These are phyloP conservation scores for Tieghemiomyces parasiticus DNA, from an alignment of 192 early-diverging fungal genomes.

Conservation along the genomic window DNA sequence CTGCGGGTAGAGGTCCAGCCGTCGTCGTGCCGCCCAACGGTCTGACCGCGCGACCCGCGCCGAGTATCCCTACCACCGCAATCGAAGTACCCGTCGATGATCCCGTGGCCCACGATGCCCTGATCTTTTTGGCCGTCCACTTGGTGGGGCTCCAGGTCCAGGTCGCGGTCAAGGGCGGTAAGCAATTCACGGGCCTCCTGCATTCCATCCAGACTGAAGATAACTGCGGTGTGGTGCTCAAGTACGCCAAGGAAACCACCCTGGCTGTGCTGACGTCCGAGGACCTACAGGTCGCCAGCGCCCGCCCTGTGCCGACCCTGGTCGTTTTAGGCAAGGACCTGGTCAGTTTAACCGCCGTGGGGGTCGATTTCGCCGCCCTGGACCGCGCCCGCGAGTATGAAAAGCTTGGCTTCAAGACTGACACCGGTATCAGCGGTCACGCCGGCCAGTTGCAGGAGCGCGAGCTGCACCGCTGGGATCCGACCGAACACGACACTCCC, in stretches of 20 bases:
- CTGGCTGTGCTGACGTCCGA: conserved; percentile 11
- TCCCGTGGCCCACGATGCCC: conserved; percentile 37
- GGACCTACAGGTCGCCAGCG: conserved; percentile 22
- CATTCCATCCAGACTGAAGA: conserved; percentile 37
- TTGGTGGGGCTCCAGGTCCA: conserved; percentile 49
- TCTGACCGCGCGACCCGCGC: too few relatives aligned
- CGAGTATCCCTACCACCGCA: too few relatives aligned
- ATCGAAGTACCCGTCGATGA: too few relatives aligned
- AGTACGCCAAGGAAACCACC: conserved; percentile 27
- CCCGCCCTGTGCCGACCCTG: conserved; percentile 27
- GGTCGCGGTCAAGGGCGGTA: conserved; percentile 38
- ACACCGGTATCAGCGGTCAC: conserved; percentile 70
- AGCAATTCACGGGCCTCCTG: conserved; percentile 52
- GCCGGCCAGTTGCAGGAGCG: conserved; percentile 50
- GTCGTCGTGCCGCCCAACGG: too few relatives aligned
- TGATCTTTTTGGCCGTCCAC: conserved; percentile 46
- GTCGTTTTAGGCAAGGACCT: conserved; percentile 55
- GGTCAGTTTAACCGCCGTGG: conserved; percentile 30
- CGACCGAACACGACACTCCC: conserved; percentile 38
- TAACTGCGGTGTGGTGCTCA: conserved; percentile 50
- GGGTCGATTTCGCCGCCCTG: conserved; percentile 32
- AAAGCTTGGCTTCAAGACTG: conserved; percentile 55
- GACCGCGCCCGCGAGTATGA: conserved; percentile 40
- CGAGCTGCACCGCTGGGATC: conserved; percentile 75
- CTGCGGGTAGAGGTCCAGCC: too few relatives aligned